Evolutionary conservation across 2,329 filamentous ascomycete genomes (phyloP).

Genomic region (Macrophomina tecta): DNA sequence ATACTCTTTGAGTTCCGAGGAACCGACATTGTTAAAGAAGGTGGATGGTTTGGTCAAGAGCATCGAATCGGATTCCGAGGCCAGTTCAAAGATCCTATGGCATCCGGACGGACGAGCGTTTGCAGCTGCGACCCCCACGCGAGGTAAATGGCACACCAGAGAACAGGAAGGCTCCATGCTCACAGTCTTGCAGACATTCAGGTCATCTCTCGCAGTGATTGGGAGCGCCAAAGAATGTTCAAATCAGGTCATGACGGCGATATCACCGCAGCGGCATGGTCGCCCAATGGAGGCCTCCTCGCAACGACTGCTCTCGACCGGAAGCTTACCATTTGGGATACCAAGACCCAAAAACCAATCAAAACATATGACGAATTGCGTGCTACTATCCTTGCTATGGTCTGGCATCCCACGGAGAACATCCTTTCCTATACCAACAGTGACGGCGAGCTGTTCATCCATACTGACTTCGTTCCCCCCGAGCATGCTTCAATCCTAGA

Average conservation of each 20-base stretch:
- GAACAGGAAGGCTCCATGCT: not conserved
- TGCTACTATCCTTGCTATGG: constrained; percentile 80
- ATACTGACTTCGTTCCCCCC: constrained; percentile 67
- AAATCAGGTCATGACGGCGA: constrained; percentile 79
- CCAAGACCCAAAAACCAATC: constrained; percentile 81
- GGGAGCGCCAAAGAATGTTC: constrained; percentile 85
- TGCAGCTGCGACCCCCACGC: constrained; percentile 79
- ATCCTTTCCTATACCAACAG: constrained; percentile 89
- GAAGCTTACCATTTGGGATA: constrained; percentile 84
- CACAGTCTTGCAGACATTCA: constrained; percentile 66
- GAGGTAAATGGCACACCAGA: constrained; percentile 41
- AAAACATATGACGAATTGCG: constrained; percentile 73
- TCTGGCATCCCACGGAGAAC: constrained; percentile 91
- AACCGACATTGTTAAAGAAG: constrained; percentile 81
- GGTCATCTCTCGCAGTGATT: constrained; percentile 85
- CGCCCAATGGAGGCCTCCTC: constrained; percentile 88
- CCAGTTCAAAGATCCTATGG: constrained; percentile 79
- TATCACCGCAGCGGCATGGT: constrained; percentile 89
- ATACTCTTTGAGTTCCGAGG: constrained; percentile 79
- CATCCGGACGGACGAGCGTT: constrained; percentile 95
- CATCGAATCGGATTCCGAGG: constrained; percentile 77
- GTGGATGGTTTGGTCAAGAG: constrained; percentile 84
- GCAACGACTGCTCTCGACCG: constrained; percentile 65
- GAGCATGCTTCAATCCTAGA: constrained; percentile 57
- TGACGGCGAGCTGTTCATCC: constrained; percentile 92